These are phyloP conservation scores for Graphilbum fragrans DNA, from an alignment of 2,329 filamentous ascomycete species.

Conservation along the genomic window DNA sequence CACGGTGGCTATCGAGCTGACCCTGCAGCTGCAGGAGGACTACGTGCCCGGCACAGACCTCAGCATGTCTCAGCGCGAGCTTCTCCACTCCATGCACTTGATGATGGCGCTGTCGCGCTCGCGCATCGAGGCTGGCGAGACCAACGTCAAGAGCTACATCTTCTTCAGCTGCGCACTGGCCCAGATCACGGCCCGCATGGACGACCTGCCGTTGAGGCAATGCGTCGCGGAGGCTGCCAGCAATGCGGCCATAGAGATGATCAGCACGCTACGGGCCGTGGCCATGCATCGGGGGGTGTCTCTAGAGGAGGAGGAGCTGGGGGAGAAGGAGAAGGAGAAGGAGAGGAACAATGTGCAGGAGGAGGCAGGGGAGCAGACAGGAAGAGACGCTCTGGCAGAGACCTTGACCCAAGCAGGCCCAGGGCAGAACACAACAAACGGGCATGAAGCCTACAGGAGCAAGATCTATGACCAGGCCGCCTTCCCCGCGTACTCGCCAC, in stretches of 20 bases:
- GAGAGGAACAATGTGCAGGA: too few species aligned
- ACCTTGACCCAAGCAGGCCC: too few species aligned
- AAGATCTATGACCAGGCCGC: too few species aligned
- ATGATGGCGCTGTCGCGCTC: constrained; percentile 1
- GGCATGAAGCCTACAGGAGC: too few species aligned
- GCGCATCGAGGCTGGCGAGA: constrained; percentile 11
- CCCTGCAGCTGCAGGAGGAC: constrained; percentile 11
- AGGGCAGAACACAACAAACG: too few species aligned
- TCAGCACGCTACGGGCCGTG: not conserved
- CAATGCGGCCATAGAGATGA: not conserved
- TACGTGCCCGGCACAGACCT: constrained; percentile 7
- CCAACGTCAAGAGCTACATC: constrained; percentile 10
- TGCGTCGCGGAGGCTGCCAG: constrained; percentile 4
- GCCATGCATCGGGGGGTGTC: not conserved
- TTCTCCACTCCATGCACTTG: constrained; percentile 7
- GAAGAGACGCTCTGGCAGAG: not conserved
- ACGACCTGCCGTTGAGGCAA: constrained; percentile 3
- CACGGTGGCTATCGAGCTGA: constrained; percentile 8
- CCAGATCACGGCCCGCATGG: constrained; percentile 10
- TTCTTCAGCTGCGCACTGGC: constrained; percentile 8
- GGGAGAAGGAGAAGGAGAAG: not conserved
- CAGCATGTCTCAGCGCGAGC: constrained; percentile 10
- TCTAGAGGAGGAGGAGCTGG: constrained; percentile 3
- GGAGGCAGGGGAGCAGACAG: too few species aligned
- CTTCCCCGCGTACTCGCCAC: too few species aligned